Percentiles rank a stretch among this genome's conserved stretches.
Conservation (phyloP, 352 stramenopile species). For the Globisporangium iwayamae region DNA sequence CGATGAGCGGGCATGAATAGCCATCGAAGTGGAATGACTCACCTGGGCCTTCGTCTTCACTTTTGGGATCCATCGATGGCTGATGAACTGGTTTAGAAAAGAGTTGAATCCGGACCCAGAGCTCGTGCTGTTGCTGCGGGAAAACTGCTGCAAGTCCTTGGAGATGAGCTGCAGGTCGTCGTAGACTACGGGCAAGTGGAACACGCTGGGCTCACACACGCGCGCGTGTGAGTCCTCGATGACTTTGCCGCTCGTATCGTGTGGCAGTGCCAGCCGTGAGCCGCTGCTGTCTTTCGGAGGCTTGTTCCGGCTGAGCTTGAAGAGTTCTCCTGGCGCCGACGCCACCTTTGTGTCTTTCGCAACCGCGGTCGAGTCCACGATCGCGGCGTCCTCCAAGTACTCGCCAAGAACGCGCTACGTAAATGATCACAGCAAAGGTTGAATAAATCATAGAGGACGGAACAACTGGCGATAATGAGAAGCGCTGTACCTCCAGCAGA, state of each 20-base stretch:
- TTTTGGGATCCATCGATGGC: conserved; percentile 72
- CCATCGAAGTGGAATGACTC: neutral
- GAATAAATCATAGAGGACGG: too few relatives aligned
- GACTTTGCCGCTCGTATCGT: conserved; percentile 22
- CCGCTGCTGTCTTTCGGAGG: conserved; percentile 24
- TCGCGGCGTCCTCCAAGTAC: conserved; percentile 51
- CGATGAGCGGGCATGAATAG: neutral
- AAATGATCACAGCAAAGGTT: too few relatives aligned
- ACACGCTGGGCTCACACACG: conserved; percentile 72
- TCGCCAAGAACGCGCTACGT: conserved; percentile 52
- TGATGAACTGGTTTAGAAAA: conserved; percentile 68
- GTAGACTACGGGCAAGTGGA: conserved; percentile 73
- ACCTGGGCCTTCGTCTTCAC: conserved; percentile 64
- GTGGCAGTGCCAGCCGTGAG: conserved; percentile 19
- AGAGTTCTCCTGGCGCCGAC: conserved; percentile 28
- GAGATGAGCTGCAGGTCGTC: conserved; percentile 61
- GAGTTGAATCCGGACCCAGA: conserved; percentile 34
- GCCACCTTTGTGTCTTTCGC: conserved; percentile 22
- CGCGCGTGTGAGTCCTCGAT: conserved; percentile 27
- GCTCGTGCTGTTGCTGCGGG: conserved; percentile 20
- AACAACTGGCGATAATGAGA: neutral
- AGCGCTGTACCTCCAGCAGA: conserved; percentile 45
- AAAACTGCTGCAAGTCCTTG: conserved; percentile 56
- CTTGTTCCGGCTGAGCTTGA: conserved; percentile 68
- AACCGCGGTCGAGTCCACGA: conserved; percentile 14